Evolutionary conservation across 163 green algal species (phyloP), one percentile per base, ranked within the genome.

Genomic region (Chlamydomonas reinhardtii): DNA sequence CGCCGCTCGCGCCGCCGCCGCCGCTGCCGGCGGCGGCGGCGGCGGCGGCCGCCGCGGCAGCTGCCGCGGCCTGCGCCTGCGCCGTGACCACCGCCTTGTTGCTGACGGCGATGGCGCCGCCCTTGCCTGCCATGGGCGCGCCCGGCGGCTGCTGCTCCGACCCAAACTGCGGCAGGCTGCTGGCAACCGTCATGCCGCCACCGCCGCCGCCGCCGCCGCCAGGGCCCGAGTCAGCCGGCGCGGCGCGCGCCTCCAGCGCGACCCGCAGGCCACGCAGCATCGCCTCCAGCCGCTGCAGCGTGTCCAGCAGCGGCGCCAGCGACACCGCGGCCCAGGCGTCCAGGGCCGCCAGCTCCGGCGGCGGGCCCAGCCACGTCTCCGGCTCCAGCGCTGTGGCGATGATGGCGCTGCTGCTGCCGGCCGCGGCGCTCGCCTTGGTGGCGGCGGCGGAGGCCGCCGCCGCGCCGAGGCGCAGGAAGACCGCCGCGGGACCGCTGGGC

Each of bases 241-340:
- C 48, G 70, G 79, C 70, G 34, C 80, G 65, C 3, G 70, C 34
- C 56, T 86, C 80, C 69, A 86, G 80, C 34, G 70, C 56, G 32
- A 66, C 9, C 29, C 69, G 69, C 35, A 86, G 5, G 15, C 27
- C 80, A 14, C 80, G 31, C 27, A 86, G 70, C n/a, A 86, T 29
- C 39, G 22, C 35, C 80, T 86, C 80, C 4, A 79, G 14, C 15
- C 59, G 70, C 11, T 35, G 69, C 34, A 86, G 35, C 19, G 34
- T 27, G 25, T 86, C 80, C 37, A 73, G 34, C 80, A 86, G 54
- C 54, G 80, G 80, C 4, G 16, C 37, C 24, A 86, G 56, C 35
- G 73, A 71, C 19, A 59, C 35, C 19, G 54, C 43, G 8, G 69
- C 24, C 80, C 80, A 86, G 0, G 64, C 68, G 35, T 86, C 80